Base-by-base conservation (phyloP, 768 basidiomycete genomes). In the Suillus placidus region DNA sequence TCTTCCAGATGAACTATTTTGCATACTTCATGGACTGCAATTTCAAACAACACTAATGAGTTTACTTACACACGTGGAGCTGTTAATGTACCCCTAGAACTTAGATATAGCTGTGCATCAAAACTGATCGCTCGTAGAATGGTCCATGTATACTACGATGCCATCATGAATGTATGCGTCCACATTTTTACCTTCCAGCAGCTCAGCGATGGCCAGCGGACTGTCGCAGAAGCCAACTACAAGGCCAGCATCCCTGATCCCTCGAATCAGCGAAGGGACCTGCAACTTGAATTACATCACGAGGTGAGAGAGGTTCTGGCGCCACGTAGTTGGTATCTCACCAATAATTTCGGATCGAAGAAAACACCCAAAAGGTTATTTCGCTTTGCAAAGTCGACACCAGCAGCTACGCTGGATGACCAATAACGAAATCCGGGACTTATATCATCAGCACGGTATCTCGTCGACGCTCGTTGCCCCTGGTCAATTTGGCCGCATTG, bases 351-450 rank as follows among this genome's bases (percentile, higher is more conserved):
- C 13, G 92, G 91, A 75, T 97, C 93, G 60, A 97, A 84, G 73
- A 97, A 89, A 54, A 99, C 82, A 64, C 97, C 97, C 64, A 99
- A 80, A 26, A 99, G 80, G 77, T 99, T 99, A 78, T 98, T 98
- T 55, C 84, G 82, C 71, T 91, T 93, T 26, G 95, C 92, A 72
- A 98, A 97, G 71, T 96, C 94, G 64, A 99, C 94, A 18, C 95
- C 95, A 64, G 93, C 88, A 65, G 91, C 87, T 45, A 99, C 88
- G 72, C 94, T 95, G 58, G 85, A 81, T 54, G 86, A 73, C 64
- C 88, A 81, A 69, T 74, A 74, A 66, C 81, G 81, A 58, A 82
- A 80, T 62, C 86, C 85, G 68, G 80, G 79, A 68, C 80, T 72
- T 51, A 71, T 65, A 67, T 68, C 77, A 60, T 79, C 80, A 70